Evolutionary conservation across 1,139 yeast species (phyloP), one percentile per base, ranked within the genome.

Genomic region (Hansenula sp.): DNA sequence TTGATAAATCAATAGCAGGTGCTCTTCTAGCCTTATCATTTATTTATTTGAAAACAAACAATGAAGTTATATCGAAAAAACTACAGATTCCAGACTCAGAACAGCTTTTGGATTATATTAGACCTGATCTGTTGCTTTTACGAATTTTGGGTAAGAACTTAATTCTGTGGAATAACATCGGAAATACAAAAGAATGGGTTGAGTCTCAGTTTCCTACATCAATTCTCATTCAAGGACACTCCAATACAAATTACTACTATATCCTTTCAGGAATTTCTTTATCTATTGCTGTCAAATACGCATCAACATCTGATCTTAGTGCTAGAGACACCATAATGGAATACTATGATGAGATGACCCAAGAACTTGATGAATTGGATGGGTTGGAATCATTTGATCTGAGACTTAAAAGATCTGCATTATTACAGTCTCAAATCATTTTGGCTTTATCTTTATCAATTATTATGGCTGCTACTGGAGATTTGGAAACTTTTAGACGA

Each of bases 381-480:
- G 69, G 76, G 5, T 55, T 55, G 0, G 49, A 54, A 3, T 75
- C 72, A 32, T 79, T 79, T 51, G 95, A 86, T 52, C 78, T 77
- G 46, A 71, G 70, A 43, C 62, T 85, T 27, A 74, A 89, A 0
- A 69, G 74, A 37, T 66, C 71, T 38, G 74, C 86, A 29, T 75
- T 84, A 3, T 62, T 71, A 17, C 76, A 74, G 37, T 69, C 82
- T 29, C 77, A 81, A 43, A 79, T 80, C 50, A 66, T 82, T 1
- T 53, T 88, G 21, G 75, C 82, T 2, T 61, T 89, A 12, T 75
- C 92, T 16, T 63, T 77, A 13, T 75, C 96, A 0, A 69, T 87
- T 27, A 74, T 89, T 0, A 86, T 88, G 88, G 90, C 96, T 2
- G 96, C 96, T 1, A 79, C 90, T 19, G 98, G 98, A 1, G 97